Conservation (phyloP, 106 monocot species). For the Dioscorea dumetorum region DNA sequence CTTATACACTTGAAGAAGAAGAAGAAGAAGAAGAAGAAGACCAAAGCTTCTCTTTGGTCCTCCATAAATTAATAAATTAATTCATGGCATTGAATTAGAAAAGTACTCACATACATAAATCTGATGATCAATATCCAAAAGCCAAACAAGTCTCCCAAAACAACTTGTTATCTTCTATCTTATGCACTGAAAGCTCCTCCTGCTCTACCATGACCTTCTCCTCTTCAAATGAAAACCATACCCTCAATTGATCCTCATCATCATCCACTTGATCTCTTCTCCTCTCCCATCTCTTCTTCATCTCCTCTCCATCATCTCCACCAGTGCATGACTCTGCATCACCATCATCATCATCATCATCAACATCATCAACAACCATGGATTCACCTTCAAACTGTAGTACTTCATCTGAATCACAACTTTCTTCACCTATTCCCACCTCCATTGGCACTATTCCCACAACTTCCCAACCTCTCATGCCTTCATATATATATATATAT, state of each 20-base stretch:
- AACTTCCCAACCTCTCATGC: no score
- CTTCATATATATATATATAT: no score
- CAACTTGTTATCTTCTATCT: background rate
- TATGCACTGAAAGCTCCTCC: background rate
- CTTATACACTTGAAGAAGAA: no score
- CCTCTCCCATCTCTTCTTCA: background rate
- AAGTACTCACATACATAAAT: no score
- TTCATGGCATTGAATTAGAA: no score
- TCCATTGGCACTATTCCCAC: background rate
- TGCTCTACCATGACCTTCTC: background rate
- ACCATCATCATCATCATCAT: background rate
- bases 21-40: no score
- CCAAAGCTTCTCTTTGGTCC: no score
- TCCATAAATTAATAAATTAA: no score
- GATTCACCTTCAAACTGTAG: background rate
- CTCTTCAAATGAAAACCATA: no score
- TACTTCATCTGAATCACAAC: constrained; percentile 1
- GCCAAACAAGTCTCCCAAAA: constrained; percentile 13
- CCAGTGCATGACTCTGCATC: constrained; percentile 6
- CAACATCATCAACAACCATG: background rate
- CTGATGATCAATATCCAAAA: background rate
- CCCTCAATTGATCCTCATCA: no score
- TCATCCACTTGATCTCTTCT: background rate
- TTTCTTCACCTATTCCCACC: background rate
- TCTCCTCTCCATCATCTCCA: background rate